Conservation (phyloP, 768 basidiomycete species). For the Leccinellum luteum region DNA sequence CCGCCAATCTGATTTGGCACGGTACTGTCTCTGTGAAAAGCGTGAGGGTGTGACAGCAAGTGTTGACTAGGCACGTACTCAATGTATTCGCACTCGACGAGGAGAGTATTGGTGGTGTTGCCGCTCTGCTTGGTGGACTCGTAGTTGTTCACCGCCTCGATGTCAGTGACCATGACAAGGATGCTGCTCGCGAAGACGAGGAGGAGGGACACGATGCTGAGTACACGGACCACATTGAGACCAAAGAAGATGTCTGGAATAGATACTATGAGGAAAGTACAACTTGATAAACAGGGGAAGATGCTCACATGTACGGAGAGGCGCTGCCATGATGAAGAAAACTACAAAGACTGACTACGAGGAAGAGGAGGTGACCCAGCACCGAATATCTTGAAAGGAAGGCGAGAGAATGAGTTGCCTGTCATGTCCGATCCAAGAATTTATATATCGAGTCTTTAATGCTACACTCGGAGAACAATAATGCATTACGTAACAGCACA, state of each 20-base stretch:
- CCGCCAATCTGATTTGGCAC: slow-evolving; percentile 92
- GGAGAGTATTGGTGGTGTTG: slow-evolving; percentile 24
- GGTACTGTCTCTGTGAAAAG: slow-evolving; percentile 55
- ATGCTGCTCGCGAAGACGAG: slow-evolving; percentile 82
- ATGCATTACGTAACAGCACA: slow-evolving; percentile 17
- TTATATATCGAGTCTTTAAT: too few species aligned
- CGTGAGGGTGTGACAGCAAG: slow-evolving; percentile 18
- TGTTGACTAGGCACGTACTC: slow-evolving; percentile 43
- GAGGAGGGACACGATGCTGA: slow-evolving; percentile 77
- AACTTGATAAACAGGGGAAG: neutral
- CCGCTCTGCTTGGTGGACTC: slow-evolving; percentile 39
- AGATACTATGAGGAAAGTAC: slow-evolving; percentile 2
- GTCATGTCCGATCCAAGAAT: neutral
- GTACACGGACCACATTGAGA: slow-evolving; percentile 72
- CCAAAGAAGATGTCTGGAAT: slow-evolving; percentile 60
- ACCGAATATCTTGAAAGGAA: slow-evolving; percentile 21
- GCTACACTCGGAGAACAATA: too few species aligned
- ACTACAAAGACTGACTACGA: slow-evolving; percentile 15
- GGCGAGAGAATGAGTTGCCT: slow-evolving; percentile 4
- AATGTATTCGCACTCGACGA: slow-evolving; percentile 73
- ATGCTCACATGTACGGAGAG: slow-evolving; percentile 45
- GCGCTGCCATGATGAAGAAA: slow-evolving; percentile 20
- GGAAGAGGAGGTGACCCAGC: slow-evolving; percentile 31
- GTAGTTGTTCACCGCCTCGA: slow-evolving; percentile 72
- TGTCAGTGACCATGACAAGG: slow-evolving; percentile 67